Percentiles rank a stretch among this genome's conserved stretches.
These are phyloP conservation scores for Cubamyces sp. DNA, from an alignment of 768 basidiomycete genomes.

Conservation along the genomic window DNA sequence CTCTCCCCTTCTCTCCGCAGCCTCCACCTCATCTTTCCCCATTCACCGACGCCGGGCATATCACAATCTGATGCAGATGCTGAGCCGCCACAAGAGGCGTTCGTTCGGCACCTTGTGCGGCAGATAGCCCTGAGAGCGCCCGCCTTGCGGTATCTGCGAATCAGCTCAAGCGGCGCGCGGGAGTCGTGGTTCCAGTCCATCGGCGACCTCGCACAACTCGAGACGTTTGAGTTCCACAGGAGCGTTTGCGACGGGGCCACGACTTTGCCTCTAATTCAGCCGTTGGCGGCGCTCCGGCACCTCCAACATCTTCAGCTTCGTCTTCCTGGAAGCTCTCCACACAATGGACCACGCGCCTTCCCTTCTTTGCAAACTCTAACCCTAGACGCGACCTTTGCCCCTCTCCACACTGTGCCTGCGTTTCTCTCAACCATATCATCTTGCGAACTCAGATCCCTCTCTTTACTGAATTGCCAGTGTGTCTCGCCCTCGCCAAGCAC, in stretches of 20 bases:
- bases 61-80: neutral
- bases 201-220: neutral
- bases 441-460: neutral
- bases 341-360: neutral
- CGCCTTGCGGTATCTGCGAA: constrained; percentile 11
- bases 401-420: neutral
- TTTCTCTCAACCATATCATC: constrained; percentile 17
- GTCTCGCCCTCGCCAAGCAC: neutral
- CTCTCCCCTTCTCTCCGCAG: constrained; percentile 7
- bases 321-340: neutral
- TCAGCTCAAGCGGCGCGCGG: neutral
- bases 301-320: constrained; percentile 13
- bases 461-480: constrained; percentile 14
- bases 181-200: constrained; percentile 12
- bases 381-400: constrained; percentile 16
- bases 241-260: neutral
- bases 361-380: constrained; percentile 14
- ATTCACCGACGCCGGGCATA: neutral
- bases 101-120: constrained; percentile 7
- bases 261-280: neutral
- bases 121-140: constrained; percentile 4
- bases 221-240: constrained; percentile 14
- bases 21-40: constrained; percentile 13
- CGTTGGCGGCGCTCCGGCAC: neutral
- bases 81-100: neutral